Evolutionary conservation across 1,284 basidiomycete genomes (phyloP).

Genomic region (Omphalotus olearius): DNA sequence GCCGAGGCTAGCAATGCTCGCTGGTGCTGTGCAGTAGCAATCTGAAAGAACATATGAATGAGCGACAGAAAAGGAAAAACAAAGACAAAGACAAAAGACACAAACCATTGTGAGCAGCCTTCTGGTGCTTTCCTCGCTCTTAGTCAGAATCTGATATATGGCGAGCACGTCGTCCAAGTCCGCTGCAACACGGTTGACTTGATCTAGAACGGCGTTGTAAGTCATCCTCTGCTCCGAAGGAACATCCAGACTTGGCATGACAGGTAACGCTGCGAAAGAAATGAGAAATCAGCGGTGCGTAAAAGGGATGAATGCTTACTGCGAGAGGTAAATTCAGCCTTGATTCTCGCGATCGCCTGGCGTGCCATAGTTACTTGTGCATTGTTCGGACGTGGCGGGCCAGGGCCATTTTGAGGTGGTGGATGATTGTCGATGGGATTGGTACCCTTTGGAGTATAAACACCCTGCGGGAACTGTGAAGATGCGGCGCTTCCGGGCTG

Average conservation of each 20-base stretch:
- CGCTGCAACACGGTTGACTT: constrained; percentile 34
- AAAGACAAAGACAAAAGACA: constrained; percentile 22
- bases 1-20: constrained; percentile 36
- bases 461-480: background rate
- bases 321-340: constrained; percentile 17
- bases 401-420: constrained; percentile 2
- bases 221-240: constrained; percentile 47
- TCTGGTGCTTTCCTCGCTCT: constrained; percentile 40
- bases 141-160: constrained; percentile 40
- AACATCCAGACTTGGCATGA: constrained; percentile 33
- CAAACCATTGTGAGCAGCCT: constrained; percentile 52
- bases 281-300: constrained; percentile 12
- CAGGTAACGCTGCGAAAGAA: constrained; percentile 22
- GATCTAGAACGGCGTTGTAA: constrained; percentile 47
- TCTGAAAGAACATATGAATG: constrained; percentile 30
- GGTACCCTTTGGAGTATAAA: no score
- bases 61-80: constrained; percentile 13
- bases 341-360: constrained; percentile 11
- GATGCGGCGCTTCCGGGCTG: background rate
- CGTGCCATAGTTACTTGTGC: constrained; percentile 17
- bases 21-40: constrained; percentile 49
- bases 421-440: background rate
- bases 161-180: constrained; percentile 51
- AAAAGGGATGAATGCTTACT: constrained; percentile 25
- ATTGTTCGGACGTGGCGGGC: constrained; percentile 13